A percentile compares a stretch with the other conserved stretches of the same genome.
Evolutionary conservation across 306 rosid genomes (phyloP).

Genomic region (Acacia acuminata): DNA sequence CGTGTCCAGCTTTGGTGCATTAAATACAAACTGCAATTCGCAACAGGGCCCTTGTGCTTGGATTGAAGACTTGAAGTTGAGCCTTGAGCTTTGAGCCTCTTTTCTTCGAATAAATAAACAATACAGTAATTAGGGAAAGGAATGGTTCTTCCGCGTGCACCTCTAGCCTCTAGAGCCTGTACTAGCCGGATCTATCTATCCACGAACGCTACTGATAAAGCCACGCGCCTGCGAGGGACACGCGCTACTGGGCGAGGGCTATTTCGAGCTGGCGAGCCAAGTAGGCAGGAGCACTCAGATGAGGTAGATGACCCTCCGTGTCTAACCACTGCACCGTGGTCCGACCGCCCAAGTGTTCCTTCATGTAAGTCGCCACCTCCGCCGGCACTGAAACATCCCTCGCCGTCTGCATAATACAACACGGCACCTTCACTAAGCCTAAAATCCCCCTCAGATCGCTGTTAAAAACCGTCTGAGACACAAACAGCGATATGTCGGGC

Average conservation of each 20-base stretch:
- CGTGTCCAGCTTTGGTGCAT: slow-evolving; percentile 38
- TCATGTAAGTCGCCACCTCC: slow-evolving; percentile 69
- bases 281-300: slow-evolving; percentile 73
- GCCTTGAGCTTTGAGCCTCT: too few relatives aligned
- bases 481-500: slow-evolving; percentile 84
- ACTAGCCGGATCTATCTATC: not conserved
- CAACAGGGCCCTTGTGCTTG: not conserved
- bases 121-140: not conserved
- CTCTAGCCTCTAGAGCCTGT: not conserved
- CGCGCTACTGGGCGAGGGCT: slow-evolving; percentile 58
- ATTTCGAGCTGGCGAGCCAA: slow-evolving; percentile 64
- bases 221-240: not conserved
- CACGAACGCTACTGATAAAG: not conserved
- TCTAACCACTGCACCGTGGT: slow-evolving; percentile 77
- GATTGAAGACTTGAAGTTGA: not conserved
- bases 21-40: not conserved
- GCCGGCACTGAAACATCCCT: slow-evolving; percentile 80
- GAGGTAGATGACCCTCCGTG: slow-evolving; percentile 94
- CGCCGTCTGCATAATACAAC: slow-evolving; percentile 77
- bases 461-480: slow-evolving; percentile 65
- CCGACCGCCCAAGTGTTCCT: slow-evolving; percentile 80
- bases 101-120: not conserved
- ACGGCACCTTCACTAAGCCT: slow-evolving; percentile 78
- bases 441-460: slow-evolving; percentile 81
- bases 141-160: not conserved